phyloP scores from a whole-genome alignment of 768 basidiomycete species.

The Tricholoma matsutake region DNA sequence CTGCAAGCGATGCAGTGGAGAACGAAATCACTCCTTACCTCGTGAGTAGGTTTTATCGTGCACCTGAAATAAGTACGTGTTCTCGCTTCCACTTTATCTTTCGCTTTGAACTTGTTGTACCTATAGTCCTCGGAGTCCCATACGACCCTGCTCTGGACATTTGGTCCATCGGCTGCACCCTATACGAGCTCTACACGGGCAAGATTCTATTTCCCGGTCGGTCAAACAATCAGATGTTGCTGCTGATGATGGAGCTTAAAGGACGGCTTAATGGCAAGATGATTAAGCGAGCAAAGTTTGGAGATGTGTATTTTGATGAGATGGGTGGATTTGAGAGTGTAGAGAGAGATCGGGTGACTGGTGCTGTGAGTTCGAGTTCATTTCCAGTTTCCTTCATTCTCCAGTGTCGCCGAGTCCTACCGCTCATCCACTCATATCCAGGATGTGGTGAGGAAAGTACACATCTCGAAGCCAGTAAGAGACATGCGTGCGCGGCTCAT shows the following conservation, averaged over 20 bases:
- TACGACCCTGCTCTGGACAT: slow-evolving; percentile 93
- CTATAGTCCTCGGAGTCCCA: slow-evolving; percentile 85
- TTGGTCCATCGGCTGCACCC: slow-evolving; percentile 96
- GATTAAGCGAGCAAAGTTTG: slow-evolving; percentile 94
- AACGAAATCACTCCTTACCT: slow-evolving; percentile 98
- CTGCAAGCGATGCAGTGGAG: slow-evolving; percentile 90
- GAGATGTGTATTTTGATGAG: slow-evolving; percentile 91
- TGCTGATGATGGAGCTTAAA: slow-evolving; percentile 97
- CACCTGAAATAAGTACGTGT: slow-evolving; percentile 92
- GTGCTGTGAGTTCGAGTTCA: slow-evolving; percentile 56
- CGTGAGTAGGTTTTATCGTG: slow-evolving; percentile 95
- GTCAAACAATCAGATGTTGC: slow-evolving; percentile 96
- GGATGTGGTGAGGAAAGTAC: slow-evolving; percentile 80
- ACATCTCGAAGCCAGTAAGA: slow-evolving; percentile 76
- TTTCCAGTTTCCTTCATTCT: slow-evolving; percentile 10
- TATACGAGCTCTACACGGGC: slow-evolving; percentile 94
- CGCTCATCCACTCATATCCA: slow-evolving; percentile 25
- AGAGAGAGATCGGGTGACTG: slow-evolving; percentile 82
- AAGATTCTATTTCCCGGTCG: slow-evolving; percentile 97
- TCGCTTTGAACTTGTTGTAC: slow-evolving; percentile 2
- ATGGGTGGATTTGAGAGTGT: slow-evolving; percentile 82
- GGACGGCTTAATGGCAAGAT: slow-evolving; percentile 90
- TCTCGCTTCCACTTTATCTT: neutral
- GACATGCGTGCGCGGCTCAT: slow-evolving; percentile 83
- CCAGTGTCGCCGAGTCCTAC: slow-evolving; percentile 8